These are phyloP conservation scores for Jimgerdemannia flammicorona DNA, from an alignment of 192 early-diverging fungal species.

Conservation along the genomic window DNA sequence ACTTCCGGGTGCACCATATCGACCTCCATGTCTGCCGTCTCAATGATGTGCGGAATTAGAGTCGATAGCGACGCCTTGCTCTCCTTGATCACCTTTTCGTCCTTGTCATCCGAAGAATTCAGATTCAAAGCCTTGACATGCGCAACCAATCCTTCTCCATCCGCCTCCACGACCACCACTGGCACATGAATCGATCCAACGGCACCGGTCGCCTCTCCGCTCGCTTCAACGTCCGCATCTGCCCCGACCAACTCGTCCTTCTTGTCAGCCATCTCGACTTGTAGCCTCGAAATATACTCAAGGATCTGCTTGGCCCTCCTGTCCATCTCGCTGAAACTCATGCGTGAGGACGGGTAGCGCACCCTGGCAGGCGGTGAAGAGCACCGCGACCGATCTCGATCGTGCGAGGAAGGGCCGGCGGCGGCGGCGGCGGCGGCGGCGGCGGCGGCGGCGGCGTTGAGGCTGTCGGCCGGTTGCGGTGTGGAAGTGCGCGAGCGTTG, in stretches of 20 bases:
- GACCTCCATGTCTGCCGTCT: background rate
- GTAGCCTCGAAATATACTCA: conserved; percentile 51
- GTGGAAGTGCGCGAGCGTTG: conserved; percentile 19
- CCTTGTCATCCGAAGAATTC: no score
- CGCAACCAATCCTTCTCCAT: background rate
- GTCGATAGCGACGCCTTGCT: background rate
- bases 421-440: no score
- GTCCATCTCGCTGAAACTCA: conserved; percentile 60
- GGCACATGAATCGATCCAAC: background rate
- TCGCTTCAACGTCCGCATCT: background rate
- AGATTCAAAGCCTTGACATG: no score
- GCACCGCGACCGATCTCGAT: background rate
- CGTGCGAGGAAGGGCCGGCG: background rate
- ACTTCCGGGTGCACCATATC: background rate
- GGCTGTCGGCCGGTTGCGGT: conserved; percentile 8
- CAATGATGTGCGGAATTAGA: background rate
- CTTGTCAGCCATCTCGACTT: conserved; percentile 37
- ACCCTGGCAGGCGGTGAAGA: conserved; percentile 42
- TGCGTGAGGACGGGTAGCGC: conserved; percentile 44
- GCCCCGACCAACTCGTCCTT: background rate
- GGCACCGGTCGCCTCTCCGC: background rate
- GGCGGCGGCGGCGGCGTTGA: background rate
- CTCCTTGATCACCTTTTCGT: no score
- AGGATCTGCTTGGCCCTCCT: conserved; percentile 59
- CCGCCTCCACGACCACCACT: background rate